phyloP scores from a whole-genome alignment of 805 yeast species.

The Wickerhamomyces chaumierensis region DNA sequence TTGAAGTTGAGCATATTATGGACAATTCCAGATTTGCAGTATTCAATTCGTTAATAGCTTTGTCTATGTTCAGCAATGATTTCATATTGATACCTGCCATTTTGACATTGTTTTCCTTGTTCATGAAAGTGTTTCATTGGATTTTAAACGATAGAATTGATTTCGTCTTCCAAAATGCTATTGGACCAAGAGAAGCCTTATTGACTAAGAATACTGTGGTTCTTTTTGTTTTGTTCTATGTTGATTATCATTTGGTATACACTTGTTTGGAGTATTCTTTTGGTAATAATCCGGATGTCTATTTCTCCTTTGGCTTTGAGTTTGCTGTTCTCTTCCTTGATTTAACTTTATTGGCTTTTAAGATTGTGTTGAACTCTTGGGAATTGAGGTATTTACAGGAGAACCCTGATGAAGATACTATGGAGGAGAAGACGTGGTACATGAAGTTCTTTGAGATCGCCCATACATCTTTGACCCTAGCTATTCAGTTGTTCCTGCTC shows the following conservation, averaged over 20 bases:
- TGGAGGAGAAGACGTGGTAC: constrained; percentile 62
- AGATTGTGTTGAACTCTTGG: constrained; percentile 37
- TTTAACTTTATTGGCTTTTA: constrained; percentile 32
- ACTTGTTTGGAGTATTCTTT: constrained; percentile 36
- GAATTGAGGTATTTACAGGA: constrained; percentile 40
- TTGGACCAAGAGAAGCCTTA: constrained; percentile 20
- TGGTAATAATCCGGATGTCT: constrained; percentile 36
- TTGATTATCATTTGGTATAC: constrained; percentile 43
- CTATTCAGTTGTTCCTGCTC: constrained; percentile 34
- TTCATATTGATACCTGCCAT: constrained; percentile 31
- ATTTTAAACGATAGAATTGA: constrained; percentile 41
- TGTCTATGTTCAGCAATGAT: constrained; percentile 40
- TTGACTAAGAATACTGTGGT: constrained; percentile 33
- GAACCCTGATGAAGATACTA: constrained; percentile 46
- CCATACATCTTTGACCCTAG: constrained; percentile 36
- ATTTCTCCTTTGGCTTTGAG: constrained; percentile 66
- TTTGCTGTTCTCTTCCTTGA: constrained; percentile 55
- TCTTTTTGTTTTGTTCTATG: constrained; percentile 28
- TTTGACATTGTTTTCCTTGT: constrained; percentile 29
- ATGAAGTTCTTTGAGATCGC: constrained; percentile 45
- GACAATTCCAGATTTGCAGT: constrained; percentile 57
- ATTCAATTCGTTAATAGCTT: constrained; percentile 48
- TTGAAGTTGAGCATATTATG: constrained; percentile 66
- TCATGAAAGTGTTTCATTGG: constrained; percentile 68
- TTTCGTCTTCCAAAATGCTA: constrained; percentile 32